Base-by-base conservation (phyloP, 179 eudicot genomes). In the Sideroxylon spinosum region DNA sequence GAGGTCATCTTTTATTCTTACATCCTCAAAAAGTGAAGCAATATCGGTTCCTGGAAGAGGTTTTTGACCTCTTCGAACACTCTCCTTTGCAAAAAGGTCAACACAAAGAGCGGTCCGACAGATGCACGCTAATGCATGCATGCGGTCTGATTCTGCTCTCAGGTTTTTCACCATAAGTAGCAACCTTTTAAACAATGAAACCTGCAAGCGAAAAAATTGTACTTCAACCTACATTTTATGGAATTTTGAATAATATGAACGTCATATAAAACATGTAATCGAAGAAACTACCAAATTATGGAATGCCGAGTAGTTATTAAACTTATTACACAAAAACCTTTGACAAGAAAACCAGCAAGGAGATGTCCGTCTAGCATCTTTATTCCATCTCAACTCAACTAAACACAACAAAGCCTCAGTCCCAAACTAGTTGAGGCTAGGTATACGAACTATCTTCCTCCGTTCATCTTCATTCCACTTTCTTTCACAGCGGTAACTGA, bases 81-180 rank as follows among this genome's bases (percentile, higher is more conserved):
- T 95, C 87, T 95, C 98, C 85, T 93, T 95, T 28, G 98, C 97
- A 80, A 95, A 95, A 48, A 95, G 98, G 85, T 95, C 97, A 73
- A 95, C 98, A 86, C 94, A 88, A 61, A 95, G 98, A 79, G 98
- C 98, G 65, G 98, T 95, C 64, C 98, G 88, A 74, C 98, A 93
- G 68, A 95, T 95, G 84, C 98, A 95, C 20, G 98, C 98, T 82
- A 95, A 84, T 77, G 98, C 98, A 88, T 95, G 98, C 99, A 95
- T 95, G 73, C 99, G 93, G 76, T 95, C 99, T 77, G 99, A 95
- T 86, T 95, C 99, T 75, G 99, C 99, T 85, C 99, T 89, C 86
- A 95, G 87, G 91, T 95, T 93, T 78, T 94, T 91, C 79, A 95
- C 99, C 99, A 95, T 95, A 25, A 90, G 89, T 83, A 95, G 97